Percentiles rank a stretch among this genome's conserved stretches.
Conservation (phyloP, 1,139 yeast species). For the Suhomyces kunorum region DNA sequence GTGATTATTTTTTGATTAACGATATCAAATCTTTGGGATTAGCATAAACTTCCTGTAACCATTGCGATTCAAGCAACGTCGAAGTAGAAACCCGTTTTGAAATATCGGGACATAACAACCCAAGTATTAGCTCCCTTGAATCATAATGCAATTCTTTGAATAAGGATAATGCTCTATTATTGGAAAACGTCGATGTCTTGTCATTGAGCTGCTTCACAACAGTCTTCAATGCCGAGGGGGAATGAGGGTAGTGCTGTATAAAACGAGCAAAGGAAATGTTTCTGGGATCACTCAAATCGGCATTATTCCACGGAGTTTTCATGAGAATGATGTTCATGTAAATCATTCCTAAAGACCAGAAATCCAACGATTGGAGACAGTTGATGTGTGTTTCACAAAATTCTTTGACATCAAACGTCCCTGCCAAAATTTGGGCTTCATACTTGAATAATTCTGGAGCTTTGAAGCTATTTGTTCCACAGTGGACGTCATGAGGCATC, state of each 20-base stretch:
- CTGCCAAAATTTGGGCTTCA: slow-evolving; percentile 21
- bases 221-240: slow-evolving; percentile 8
- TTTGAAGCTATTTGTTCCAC: slow-evolving; percentile 57
- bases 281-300: slow-evolving; percentile 26
- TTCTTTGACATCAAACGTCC: slow-evolving; percentile 9
- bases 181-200: slow-evolving; percentile 15
- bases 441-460: slow-evolving; percentile 52
- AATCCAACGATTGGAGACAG: slow-evolving; percentile 34
- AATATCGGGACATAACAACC: slow-evolving; percentile 37
- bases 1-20: slow-evolving; percentile 12
- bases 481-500: slow-evolving; percentile 31
- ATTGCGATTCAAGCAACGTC: slow-evolving; percentile 34
- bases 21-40: slow-evolving; percentile 39
- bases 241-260: slow-evolving; percentile 16
- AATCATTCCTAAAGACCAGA: slow-evolving; percentile 55
- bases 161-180: slow-evolving; percentile 36
- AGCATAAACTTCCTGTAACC: slow-evolving; percentile 49
- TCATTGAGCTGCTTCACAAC: slow-evolving; percentile 20
- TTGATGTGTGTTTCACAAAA: slow-evolving; percentile 10
- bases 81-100: slow-evolving; percentile 26
- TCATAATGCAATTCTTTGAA: slow-evolving; percentile 45
- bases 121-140: slow-evolving; percentile 35
- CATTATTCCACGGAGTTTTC: slow-evolving; percentile 51
- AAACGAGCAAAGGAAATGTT: slow-evolving; percentile 16
- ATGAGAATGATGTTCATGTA: slow-evolving; percentile 48